Evolutionary conservation across 805 yeast genomes (phyloP), one percentile per base, ranked within the genome.

Genomic region (Candida palmyrensis): DNA sequence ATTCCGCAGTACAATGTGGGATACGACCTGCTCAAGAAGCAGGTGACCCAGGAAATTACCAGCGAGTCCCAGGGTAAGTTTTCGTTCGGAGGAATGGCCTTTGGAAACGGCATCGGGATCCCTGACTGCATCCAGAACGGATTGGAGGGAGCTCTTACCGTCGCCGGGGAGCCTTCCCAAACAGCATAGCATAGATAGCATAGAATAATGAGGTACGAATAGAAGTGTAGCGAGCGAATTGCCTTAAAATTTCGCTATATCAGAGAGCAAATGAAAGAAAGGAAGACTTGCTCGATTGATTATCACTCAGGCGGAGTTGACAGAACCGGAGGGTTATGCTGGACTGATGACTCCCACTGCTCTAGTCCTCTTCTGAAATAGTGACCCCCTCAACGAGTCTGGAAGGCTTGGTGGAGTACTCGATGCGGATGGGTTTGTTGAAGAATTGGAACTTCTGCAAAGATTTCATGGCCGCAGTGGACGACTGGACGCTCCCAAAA

Each of bases 1-100:
- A 79, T 89, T 28, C 97, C 97, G 1, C 92, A 82, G 50, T 87
- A 73, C 53, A 65, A 71, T 20, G 82, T 82, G 18, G 95, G 94
- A 1, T 87, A 81, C 51, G 62, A 65, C 13, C 68, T 62, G 3
- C 47, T 66, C 38, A 65, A 63, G 28, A 39, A 56, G 3, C 41
- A 57, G 11, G 61, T 69, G 18, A 53, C 62, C 21, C 35, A 47
- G 13, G 43, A 50, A n/a, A 36, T 72, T 3, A 33, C 54, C 3
- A 37, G 51, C 1, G 56, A 57, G 11, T 73, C 64, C 44, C 42
- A 52, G 1, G 61, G 68, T 22, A 59, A 59, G 25, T 47, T 80
- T 10, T 70, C 77, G 0, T 48, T 83, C 2, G 88, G 92, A 13
- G 97, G 97, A 0, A 86, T 84, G 78, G 77, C 83, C 43, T 59